Evolutionary conservation across 805 yeast species (phyloP), one percentile per base, ranked within the genome.

Genomic region (Priceomyces medius): DNA sequence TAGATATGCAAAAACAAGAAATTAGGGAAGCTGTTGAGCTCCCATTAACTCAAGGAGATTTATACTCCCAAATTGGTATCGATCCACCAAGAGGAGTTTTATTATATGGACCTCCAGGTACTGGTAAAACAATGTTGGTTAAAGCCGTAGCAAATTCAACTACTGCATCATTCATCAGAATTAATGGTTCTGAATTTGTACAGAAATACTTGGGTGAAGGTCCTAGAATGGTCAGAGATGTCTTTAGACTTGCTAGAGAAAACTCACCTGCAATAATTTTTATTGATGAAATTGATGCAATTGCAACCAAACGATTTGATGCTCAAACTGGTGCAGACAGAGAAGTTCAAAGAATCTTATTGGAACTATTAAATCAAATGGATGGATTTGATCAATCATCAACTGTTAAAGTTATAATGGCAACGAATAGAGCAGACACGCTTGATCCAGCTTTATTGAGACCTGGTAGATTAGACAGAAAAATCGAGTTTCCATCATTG

Each of bases 241-340:
- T 93, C 26, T 93, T 93, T 72, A 76, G 98, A 60, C 77, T 93
- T 48, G 99, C 99, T 6, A 80, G 98, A 60, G 99, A 93, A 63
- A 93, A 93, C 68, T 82, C 97, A 0, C 99, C 99, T 5, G 81
- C 97, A 7, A 93, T 93, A 58, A 93, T 93, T 47, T 93, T 93
- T 68, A 93, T 93, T 54, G 99, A 93, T 73, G 99, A 93, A 73
- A 90, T 93, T 56, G 99, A 93, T 69, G 97, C 99, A 24, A 93
- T 93, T 64, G 99, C 99, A 42, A 93, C 99, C 31, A 93, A 93
- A 68, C 87, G 99, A 70, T 93, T 93, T 58, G 99, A 93, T 68
- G 99, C 99, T 18, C 99, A 93, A 73, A 93, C 99, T 3, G 99
- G 99, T 63, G 98, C 99, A 26, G 99, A 93, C 70, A 83, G 99